These are phyloP conservation scores for Viola pubescens DNA, from an alignment of 441 rosid genomes.

Conservation along the genomic window DNA sequence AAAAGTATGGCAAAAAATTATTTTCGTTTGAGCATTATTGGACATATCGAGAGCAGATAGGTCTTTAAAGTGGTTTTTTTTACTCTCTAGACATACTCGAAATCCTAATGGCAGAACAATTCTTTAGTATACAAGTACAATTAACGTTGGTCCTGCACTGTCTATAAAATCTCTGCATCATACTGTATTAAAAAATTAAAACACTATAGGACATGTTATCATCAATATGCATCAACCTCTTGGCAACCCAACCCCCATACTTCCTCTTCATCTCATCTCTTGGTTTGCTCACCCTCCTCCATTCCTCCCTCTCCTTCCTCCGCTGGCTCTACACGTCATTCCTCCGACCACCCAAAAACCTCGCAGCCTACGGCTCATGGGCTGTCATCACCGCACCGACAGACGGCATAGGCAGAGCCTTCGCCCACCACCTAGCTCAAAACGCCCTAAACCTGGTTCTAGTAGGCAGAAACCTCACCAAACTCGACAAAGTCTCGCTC, in stretches of 20 bases:
- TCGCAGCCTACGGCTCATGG: constrained; percentile 63
- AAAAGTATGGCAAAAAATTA: too few relatives aligned
- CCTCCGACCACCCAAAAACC: constrained; percentile 36
- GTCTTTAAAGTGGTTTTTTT: too few relatives aligned
- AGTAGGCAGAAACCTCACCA: constrained; percentile 48
- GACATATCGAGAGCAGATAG: too few relatives aligned
- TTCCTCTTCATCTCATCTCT: constrained; percentile 31
- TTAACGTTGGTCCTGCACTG: too few relatives aligned
- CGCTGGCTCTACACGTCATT: constrained; percentile 36
- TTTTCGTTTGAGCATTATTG: too few relatives aligned
- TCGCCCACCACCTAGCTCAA: constrained; percentile 47
- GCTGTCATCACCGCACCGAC: constrained; percentile 77
- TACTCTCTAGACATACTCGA: too few relatives aligned
- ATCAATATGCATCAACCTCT: constrained; percentile 16
- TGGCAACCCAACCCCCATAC: constrained; percentile 25
- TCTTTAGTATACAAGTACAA: too few relatives aligned
- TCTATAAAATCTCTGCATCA: neutral
- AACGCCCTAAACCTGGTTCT: constrained; percentile 57
- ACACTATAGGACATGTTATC: constrained; percentile 17
- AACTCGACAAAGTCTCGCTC: constrained; percentile 33
- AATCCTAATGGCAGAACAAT: too few relatives aligned
- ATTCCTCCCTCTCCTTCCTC: constrained; percentile 30
- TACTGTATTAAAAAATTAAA: neutral
- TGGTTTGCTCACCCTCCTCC: constrained; percentile 48
- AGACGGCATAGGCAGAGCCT: constrained; percentile 71